Evolutionary conservation across 2,329 filamentous ascomycete species (phyloP), one percentile per base, ranked within the genome.

Genomic region (Claviceps digitariae): DNA sequence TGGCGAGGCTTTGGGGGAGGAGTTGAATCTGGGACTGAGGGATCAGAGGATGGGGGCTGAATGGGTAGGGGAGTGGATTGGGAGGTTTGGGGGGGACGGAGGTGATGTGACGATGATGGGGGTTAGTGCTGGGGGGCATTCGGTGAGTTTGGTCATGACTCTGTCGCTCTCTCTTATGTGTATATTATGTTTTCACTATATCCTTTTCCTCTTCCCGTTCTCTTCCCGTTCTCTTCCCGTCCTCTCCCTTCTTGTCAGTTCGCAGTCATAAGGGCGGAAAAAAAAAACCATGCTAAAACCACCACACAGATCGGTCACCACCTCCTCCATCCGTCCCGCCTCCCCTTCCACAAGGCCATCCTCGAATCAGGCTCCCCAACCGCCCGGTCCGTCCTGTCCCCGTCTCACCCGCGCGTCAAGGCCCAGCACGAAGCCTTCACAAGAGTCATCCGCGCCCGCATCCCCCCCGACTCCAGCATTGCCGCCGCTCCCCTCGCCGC

Each of bases 261-360:
- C n/a, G n/a, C n/a, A n/a, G n/a, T n/a, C n/a, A n/a, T 7, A 41
- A 41, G 4, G 21, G 7, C 15, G 25, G 13, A 6, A 56, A 8
- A n/a, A 20, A 10, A 41, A 9, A 20, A 20, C 9, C 8, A 41
- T n/a, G 17, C 15, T 41, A 41, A 41, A n/a, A n/a, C n/a, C n/a
- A n/a, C n/a, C n/a, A n/a, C n/a, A n/a, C 8, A 83, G 77, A 77
- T 86, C 57, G 84, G 83, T 3, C 84, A 88, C 60, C 83, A 86
- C 58, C 66, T 87, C 17, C 77, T 86, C 56, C 69, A 70, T 48
- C 63, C 67, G 2, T 59, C 61, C 20, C 74, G 72, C 0, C 72
- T 69, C 23, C 72, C 72, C 55, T 78, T 82, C 59, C 67, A 70
- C 55, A 74, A 74, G 58, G 75, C 72, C 27, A 78, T 82, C 52